Conservation (phyloP, 768 basidiomycete genomes). For the Suillus sp. region DNA sequence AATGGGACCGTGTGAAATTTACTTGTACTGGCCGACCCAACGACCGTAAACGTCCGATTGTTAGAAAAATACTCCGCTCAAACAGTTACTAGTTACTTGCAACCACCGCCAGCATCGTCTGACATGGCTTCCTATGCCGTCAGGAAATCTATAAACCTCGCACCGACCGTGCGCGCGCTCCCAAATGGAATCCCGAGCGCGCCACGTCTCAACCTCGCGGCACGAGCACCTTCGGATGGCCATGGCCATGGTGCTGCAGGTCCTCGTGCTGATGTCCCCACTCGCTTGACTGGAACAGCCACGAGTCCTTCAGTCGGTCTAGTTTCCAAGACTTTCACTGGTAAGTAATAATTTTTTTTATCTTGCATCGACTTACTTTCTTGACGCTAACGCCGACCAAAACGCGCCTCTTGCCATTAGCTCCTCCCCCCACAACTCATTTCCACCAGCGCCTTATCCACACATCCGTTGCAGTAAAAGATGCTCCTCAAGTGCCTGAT, state of each 20-base stretch:
- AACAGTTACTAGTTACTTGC: constrained; percentile 3
- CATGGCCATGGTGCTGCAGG: constrained; percentile 54
- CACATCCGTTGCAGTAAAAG: constrained; percentile 67
- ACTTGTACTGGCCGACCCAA: not conserved
- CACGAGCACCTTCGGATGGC: constrained; percentile 60
- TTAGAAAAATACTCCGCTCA: constrained; percentile 6
- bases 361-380: constrained; percentile 15
- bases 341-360: constrained; percentile 43
- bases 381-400: constrained; percentile 19
- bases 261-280: constrained; percentile 63
- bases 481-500: constrained; percentile 86
- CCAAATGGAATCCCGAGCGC: constrained; percentile 80
- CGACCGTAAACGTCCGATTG: constrained; percentile 7
- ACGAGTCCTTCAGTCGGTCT: constrained; percentile 53
- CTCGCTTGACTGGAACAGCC: constrained; percentile 62
- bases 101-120: constrained; percentile 3
- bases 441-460: constrained; percentile 75
- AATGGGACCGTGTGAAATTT: constrained; percentile 1
- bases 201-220: constrained; percentile 72
- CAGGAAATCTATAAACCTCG: constrained; percentile 81
- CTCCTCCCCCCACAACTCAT: constrained; percentile 56
- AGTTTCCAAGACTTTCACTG: constrained; percentile 62
- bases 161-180: constrained; percentile 78
- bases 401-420: constrained; percentile 13
- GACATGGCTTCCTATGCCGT: constrained; percentile 68